Percentiles rank a stretch among this genome's conserved stretches.
These are phyloP conservation scores for Excoecaria cochinchinensis DNA, from an alignment of 345 rosid species.

Conservation along the genomic window DNA sequence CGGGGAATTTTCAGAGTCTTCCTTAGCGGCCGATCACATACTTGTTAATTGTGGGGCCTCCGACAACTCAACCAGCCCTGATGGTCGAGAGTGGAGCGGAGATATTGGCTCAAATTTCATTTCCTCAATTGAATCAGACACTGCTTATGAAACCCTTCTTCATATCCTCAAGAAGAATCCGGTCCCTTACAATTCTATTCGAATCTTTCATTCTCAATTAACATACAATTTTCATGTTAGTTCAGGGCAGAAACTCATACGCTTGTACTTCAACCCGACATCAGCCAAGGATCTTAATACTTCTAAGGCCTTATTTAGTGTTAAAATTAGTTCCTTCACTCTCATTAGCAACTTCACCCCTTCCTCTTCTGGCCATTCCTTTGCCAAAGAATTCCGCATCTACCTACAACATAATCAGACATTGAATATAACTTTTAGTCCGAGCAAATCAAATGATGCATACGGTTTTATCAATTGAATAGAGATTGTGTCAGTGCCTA, in stretches of 20 bases:
- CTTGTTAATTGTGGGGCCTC: background rate
- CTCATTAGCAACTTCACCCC: constrained; percentile 36
- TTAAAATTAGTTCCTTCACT: constrained; percentile 15
- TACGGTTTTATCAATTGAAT: constrained; percentile 40
- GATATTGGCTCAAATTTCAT: constrained; percentile 17
- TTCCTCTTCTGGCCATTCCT: background rate
- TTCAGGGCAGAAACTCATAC: constrained; percentile 26
- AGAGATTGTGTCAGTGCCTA: constrained; percentile 42
- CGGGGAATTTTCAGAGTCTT: background rate
- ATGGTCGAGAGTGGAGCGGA: constrained; percentile 1
- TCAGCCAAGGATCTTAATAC: constrained; percentile 5
- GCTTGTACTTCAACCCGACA: constrained; percentile 25
- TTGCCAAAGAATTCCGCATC: constrained; percentile 13
- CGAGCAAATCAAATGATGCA: constrained; percentile 16
- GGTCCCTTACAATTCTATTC: constrained; percentile 24
- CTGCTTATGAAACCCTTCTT: constrained; percentile 26
- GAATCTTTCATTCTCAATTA: constrained; percentile 25
- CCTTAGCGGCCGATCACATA: background rate
- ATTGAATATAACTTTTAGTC: constrained; percentile 37
- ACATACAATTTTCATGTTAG: constrained; percentile 26
- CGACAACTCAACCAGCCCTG: constrained; percentile 15
- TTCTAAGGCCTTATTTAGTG: constrained; percentile 24
- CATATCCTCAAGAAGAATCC: constrained; percentile 18
- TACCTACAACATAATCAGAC: background rate
- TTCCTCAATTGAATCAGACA: background rate